These are phyloP conservation scores for Biscutella laevigata DNA, from an alignment of 441 rosid genomes.

Conservation along the genomic window DNA sequence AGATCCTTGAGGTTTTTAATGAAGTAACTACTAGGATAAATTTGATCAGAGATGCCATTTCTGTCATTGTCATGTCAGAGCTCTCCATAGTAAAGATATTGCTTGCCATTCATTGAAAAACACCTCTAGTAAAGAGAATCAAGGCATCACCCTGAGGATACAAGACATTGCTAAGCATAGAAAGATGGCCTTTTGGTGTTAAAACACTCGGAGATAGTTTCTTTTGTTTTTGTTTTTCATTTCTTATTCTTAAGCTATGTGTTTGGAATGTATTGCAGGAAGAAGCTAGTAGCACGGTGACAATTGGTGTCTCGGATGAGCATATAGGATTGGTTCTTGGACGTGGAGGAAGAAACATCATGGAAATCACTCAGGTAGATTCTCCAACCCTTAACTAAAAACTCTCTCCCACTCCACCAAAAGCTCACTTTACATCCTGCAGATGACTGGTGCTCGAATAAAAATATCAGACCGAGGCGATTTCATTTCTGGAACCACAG, in stretches of 20 bases:
- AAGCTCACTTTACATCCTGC: constrained; percentile 19
- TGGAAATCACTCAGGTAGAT: constrained; percentile 87
- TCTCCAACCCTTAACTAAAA: background rate
- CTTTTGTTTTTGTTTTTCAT: background rate
- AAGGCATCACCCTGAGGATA: background rate
- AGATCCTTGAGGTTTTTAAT: background rate
- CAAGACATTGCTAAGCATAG: background rate
- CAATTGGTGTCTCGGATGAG: constrained; percentile 85
- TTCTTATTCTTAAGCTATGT: background rate
- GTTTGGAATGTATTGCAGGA: constrained; percentile 47
- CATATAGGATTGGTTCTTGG: constrained; percentile 91
- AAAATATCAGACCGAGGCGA: constrained; percentile 96
- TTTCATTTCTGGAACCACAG: constrained; percentile 84
- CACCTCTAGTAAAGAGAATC: background rate
- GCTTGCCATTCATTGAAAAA: background rate
- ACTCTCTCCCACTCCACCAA: background rate
- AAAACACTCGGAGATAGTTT: background rate
- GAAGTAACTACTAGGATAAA: background rate
- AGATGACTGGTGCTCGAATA: constrained; percentile 87
- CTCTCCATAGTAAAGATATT: background rate
- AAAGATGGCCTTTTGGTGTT: constrained; percentile 1
- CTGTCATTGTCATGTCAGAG: too few relatives aligned
- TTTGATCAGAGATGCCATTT: background rate
- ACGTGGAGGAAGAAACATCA: constrained; percentile 92
- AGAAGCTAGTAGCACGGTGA: constrained; percentile 58